Evolutionary conservation across 805 yeast genomes (phyloP).

Genomic region (Starmerella geochares): DNA sequence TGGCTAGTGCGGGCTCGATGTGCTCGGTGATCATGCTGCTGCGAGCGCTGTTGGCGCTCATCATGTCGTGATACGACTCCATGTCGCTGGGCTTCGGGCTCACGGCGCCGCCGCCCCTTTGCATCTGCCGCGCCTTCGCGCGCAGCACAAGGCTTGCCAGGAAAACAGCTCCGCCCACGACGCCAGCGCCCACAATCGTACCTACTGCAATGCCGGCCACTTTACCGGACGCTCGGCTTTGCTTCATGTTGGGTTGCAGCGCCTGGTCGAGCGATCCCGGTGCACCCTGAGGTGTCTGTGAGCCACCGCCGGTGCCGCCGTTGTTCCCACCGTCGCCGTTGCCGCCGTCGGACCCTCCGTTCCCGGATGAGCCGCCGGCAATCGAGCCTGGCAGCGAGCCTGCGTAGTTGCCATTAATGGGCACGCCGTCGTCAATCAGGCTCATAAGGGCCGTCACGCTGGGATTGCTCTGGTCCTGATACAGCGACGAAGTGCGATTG

Average conservation of each 20-base stretch:
- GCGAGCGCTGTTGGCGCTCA: conserved; percentile 14
- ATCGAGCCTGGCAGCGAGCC: conserved; percentile 2
- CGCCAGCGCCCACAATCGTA: conserved; percentile 63
- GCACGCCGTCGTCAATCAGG: conserved; percentile 64
- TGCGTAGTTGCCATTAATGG: conserved; percentile 26
- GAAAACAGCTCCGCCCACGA: conserved; percentile 53
- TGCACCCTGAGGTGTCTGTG: conserved; percentile 27
- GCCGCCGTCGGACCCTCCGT: conserved; percentile 20
- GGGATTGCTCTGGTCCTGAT: conserved; percentile 43
- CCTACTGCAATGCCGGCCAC: conserved; percentile 77
- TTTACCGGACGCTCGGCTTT: conserved; percentile 30
- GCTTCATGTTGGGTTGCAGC: conserved; percentile 29
- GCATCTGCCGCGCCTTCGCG: conserved; percentile 37
- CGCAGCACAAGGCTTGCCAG: conserved; percentile 8
- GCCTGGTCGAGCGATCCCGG: conserved; percentile 32
- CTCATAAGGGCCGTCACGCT: conserved; percentile 49
- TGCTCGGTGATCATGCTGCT: conserved; percentile 10
- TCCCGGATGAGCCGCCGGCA: conserved; percentile 1
- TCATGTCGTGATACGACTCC: conserved; percentile 23
- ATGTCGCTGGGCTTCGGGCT: conserved; percentile 15
- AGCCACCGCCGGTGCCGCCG: conserved; percentile 17
- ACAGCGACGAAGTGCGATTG: conserved; percentile 48
- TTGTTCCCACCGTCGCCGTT: conserved; percentile 11
- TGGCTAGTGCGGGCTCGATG: not conserved
- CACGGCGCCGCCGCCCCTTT: conserved; percentile 27